Conservation (phyloP, 805 yeast genomes). For the Candida suzukii region DNA sequence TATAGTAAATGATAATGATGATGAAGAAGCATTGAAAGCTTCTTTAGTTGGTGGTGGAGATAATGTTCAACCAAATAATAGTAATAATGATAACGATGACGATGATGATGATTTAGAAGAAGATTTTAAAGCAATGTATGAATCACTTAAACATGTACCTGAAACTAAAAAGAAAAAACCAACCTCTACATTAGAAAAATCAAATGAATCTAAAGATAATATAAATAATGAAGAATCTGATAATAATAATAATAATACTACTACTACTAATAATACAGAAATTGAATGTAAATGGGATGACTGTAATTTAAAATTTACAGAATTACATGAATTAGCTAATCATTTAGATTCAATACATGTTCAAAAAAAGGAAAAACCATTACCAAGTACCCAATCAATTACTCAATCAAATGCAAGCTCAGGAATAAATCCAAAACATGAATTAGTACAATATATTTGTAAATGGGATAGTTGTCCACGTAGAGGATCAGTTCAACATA, state of each 20-base stretch:
- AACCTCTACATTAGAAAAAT: neutral
- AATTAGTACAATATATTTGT: conserved; percentile 39
- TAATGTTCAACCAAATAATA: no score
- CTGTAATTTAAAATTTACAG: conserved; percentile 23
- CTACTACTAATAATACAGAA: no score
- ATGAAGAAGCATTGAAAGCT: neutral
- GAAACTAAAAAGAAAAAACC: neutral
- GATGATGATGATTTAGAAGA: conserved; percentile 2
- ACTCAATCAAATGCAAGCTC: neutral
- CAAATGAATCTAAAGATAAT: neutral
- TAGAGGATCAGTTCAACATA: conserved; percentile 43
- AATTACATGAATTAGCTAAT: conserved; percentile 30
- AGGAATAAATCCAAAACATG: conserved; percentile 9
- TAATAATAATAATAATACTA: neutral
- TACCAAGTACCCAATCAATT: neutral
- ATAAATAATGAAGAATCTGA: neutral
- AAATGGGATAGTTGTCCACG: conserved; percentile 56
- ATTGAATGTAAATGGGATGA: conserved; percentile 30
- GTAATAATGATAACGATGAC: conserved; percentile 5
- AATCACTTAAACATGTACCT: neutral
- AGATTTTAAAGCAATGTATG: neutral
- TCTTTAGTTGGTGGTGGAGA: no score
- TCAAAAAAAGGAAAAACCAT: conserved; percentile 9
- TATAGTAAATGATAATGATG: neutral
- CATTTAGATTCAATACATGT: conserved; percentile 35